Percentiles rank a stretch among this genome's conserved stretches.
Evolutionary conservation across 371 early-diverging fungal genomes (phyloP).

Genomic region (Lichtheimia hyalospora): DNA sequence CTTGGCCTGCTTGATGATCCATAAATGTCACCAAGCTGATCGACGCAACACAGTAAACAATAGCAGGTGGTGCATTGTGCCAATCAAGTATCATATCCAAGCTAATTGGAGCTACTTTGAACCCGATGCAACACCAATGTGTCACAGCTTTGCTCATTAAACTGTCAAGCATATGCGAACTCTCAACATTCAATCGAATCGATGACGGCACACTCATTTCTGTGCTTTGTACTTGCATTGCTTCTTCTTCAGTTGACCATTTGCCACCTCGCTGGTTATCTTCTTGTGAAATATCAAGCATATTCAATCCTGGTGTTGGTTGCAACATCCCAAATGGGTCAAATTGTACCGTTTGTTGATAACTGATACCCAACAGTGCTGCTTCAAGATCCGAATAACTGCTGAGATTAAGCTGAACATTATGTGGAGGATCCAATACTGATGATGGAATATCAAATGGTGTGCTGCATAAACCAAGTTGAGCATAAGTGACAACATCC

Average conservation of each 20-base stretch:
- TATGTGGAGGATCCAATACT: not conserved
- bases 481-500: no score
- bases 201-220: slow-evolving; percentile 11
- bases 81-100: slow-evolving; percentile 19
- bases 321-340: not conserved
- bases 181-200: slow-evolving; percentile 12
- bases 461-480: not conserved
- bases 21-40: slow-evolving; percentile 29
- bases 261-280: not conserved
- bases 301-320: not conserved
- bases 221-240: slow-evolving; percentile 4
- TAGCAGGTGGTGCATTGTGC: slow-evolving; percentile 20
- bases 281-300: not conserved
- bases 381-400: slow-evolving; percentile 14
- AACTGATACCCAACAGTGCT: not conserved
- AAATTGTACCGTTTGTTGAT: not conserved
- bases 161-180: slow-evolving; percentile 16
- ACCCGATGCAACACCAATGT: slow-evolving; percentile 36
- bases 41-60: slow-evolving; percentile 29
- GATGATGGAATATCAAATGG: not conserved
- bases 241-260: slow-evolving; percentile 9
- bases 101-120: slow-evolving; percentile 29
- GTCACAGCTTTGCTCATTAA: slow-evolving; percentile 19
- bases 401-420: slow-evolving; percentile 5
- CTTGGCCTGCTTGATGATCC: slow-evolving; percentile 16